Conservation (phyloP, 192 early-diverging fungal species). For the Entrophospora sp. region DNA sequence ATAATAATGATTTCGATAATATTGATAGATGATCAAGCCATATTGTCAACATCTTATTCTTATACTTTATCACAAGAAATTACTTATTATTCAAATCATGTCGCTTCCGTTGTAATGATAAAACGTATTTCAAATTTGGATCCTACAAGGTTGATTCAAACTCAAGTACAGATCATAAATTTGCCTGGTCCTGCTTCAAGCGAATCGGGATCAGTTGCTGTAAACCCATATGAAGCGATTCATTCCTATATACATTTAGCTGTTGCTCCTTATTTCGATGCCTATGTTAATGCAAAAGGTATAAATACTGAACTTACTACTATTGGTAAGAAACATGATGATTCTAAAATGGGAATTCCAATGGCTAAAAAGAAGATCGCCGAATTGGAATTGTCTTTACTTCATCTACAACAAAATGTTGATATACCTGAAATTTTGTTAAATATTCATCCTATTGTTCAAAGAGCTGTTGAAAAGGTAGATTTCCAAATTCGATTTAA, state of each 20-base stretch:
- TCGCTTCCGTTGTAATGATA: slow-evolving; percentile 69
- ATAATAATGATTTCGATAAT: too few species aligned
- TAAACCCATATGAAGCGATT: slow-evolving; percentile 76
- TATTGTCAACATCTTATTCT: slow-evolving; percentile 22
- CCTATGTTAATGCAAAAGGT: slow-evolving; percentile 70
- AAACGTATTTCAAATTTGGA: slow-evolving; percentile 69
- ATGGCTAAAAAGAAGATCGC: slow-evolving; percentile 98
- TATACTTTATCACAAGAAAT: slow-evolving; percentile 67
- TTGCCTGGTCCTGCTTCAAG: slow-evolving; percentile 64
- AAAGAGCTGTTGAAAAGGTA: slow-evolving; percentile 50
- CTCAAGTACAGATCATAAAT: slow-evolving; percentile 85
- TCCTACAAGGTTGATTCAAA: slow-evolving; percentile 55
- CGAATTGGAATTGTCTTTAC: slow-evolving; percentile 89
- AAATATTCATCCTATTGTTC: slow-evolving; percentile 78
- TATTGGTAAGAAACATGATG: slow-evolving; percentile 48
- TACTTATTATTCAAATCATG: slow-evolving; percentile 61
- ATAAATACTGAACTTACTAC: slow-evolving; percentile 37
- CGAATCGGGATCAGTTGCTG: slow-evolving; percentile 33
- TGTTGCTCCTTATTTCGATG: slow-evolving; percentile 93
- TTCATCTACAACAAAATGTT: slow-evolving; percentile 95
- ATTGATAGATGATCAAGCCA: slow-evolving; percentile 12
- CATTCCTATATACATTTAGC: slow-evolving; percentile 90
- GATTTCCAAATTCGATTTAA: too few species aligned
- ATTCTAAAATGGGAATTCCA: slow-evolving; percentile 77
- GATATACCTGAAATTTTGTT: slow-evolving; percentile 92